phyloP scores from a whole-genome alignment of 2,329 filamentous ascomycete genomes.

The Colletotrichum coccodes region DNA sequence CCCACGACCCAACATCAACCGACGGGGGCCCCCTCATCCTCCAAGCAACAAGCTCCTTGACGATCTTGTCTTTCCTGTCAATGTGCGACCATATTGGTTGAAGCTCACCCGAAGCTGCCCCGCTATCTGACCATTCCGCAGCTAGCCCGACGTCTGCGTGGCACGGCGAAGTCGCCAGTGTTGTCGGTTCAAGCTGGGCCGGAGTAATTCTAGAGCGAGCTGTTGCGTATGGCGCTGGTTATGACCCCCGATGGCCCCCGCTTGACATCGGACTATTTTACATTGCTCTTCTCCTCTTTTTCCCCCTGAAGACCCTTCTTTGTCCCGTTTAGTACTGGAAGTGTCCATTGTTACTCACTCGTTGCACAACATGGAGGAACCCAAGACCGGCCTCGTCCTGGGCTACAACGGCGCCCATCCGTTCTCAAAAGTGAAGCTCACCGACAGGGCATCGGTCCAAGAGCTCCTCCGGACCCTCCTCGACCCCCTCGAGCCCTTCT shows the following conservation, averaged over 20 bases:
- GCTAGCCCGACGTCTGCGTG: background rate
- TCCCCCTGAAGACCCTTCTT: background rate
- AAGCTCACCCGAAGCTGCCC: slow-evolving; percentile 4
- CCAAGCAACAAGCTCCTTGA: slow-evolving; percentile 4
- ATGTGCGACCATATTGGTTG: background rate
- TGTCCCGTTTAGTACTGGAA: background rate
- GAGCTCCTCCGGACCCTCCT: slow-evolving; percentile 71
- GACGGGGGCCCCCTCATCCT: background rate
- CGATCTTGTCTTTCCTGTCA: background rate
- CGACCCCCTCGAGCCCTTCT: slow-evolving; percentile 77
- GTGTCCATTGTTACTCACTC: background rate
- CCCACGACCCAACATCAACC: slow-evolving; percentile 31
- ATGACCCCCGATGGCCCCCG: background rate
- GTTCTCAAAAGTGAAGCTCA: slow-evolving; percentile 62
- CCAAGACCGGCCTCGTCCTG: slow-evolving; percentile 46
- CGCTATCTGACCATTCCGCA: slow-evolving; percentile 7
- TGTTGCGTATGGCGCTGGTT: slow-evolving; percentile 11
- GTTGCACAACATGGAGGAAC: slow-evolving; percentile 19
- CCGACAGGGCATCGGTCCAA: slow-evolving; percentile 66
- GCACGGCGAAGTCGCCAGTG: background rate
- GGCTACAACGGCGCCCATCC: slow-evolving; percentile 65
- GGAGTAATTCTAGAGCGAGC: slow-evolving; percentile 28
- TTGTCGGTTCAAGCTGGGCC: slow-evolving; percentile 5
- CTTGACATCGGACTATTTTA: background rate
- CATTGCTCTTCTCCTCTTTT: background rate